phyloP scores from a whole-genome alignment of 495 filamentous ascomycete species.

The Penicillium silybi region DNA sequence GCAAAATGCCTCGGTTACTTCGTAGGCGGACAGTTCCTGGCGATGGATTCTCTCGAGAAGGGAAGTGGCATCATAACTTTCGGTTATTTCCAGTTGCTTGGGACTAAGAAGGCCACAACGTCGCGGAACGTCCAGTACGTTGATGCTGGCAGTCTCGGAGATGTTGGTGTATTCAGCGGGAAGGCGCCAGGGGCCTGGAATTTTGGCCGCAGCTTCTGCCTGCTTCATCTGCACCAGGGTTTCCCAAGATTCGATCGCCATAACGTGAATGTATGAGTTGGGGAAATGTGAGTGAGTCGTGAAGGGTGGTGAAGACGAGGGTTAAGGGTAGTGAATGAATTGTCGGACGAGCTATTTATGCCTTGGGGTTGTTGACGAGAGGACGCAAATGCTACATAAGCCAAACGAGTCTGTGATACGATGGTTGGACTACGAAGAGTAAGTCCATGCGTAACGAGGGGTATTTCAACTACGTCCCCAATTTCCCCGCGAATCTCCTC shows the following conservation, averaged over 20 bases:
- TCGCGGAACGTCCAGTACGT: slow-evolving; percentile 36
- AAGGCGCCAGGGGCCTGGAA: slow-evolving; percentile 41
- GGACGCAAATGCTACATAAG: background rate
- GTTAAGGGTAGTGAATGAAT: background rate
- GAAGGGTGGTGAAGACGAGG: background rate
- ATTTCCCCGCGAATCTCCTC: background rate
- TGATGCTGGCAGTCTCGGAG: slow-evolving; percentile 2
- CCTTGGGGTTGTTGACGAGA: too few relatives aligned
- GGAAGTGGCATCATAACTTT: slow-evolving; percentile 44
- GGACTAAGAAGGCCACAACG: slow-evolving; percentile 42
- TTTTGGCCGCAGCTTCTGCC: slow-evolving; percentile 34
- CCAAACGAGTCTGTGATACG: background rate
- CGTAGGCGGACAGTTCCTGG: slow-evolving; percentile 13
- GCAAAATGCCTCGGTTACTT: slow-evolving; percentile 53
- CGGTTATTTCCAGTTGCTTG: slow-evolving; percentile 53
- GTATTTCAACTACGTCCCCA: background rate
- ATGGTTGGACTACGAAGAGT: background rate
- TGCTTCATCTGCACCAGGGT: slow-evolving; percentile 30
- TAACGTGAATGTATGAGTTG: background rate
- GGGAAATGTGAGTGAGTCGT: background rate
- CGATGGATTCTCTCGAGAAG: slow-evolving; percentile 16
- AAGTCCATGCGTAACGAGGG: background rate
- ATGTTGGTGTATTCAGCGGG: slow-evolving; percentile 11
- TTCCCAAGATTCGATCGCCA: slow-evolving; percentile 21
- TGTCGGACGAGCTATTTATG: background rate